Base-by-base conservation (phyloP, 257 asterid species). In the Euphrasia confusa region DNA sequence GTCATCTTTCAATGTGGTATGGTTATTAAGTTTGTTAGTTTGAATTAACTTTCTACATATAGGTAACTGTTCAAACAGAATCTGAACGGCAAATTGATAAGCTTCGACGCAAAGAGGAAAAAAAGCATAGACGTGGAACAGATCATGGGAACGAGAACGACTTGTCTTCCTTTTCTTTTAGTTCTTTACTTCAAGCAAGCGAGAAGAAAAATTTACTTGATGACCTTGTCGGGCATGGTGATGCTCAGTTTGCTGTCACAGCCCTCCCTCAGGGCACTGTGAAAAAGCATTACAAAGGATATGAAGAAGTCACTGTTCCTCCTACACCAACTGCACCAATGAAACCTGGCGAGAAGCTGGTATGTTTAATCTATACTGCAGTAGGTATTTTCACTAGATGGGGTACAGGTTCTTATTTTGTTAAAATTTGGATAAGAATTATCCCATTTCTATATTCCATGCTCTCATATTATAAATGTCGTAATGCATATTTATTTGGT, bases 61-160 rank as follows among this genome's bases (percentile, higher is more conserved):
- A 89, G 99, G 99, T 89, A 58, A 92, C 97, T 55, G 95, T 92
- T 55, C 99, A 92, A 75, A 92, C 95, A 32, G 96, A 89, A 78
- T 84, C 97, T 68, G 97, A 77, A 58, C 72, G 67, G 54, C 96
- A 86, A 79, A 78, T 92, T 73, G 99, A 89, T 75, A 92, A 86
- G 82, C 90, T 92, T 69, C 88, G 97, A 47, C 96, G 96, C 62
- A 89, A 86, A 83, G 99, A 92, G 80, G 97, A 92, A 68, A 92
- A 83, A 67, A 92, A 80, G 79, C 86, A 83, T 60, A 86, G 94
- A 64, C 95, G 94, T 66, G 89, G 88, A 70, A 65, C 82, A 21
- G 95, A 88, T 68, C 80, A 84, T 44, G 96, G 84, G 71, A 71
- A 68, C 68, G 99, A 86, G 66, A 79, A 72, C 40, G 89, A 84